Percentiles rank a stretch among this genome's conserved stretches.
Conservation (phyloP, 495 filamentous ascomycete genomes). For the Clohesyomyces aquaticus region DNA sequence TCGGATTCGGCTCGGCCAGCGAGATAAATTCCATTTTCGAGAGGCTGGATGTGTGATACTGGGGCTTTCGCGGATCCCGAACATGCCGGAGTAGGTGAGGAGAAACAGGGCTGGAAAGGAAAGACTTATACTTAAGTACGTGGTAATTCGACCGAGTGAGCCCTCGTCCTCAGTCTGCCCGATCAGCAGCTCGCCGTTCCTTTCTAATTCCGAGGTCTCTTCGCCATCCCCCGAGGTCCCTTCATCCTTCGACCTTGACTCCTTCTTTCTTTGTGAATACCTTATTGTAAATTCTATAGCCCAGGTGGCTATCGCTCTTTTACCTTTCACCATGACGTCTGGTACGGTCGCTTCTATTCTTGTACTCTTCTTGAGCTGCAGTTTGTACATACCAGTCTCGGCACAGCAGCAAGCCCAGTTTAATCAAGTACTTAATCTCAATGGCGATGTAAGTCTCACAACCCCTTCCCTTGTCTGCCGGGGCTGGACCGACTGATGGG, state of each 20-base stretch:
- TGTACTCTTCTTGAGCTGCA: conserved; percentile 21
- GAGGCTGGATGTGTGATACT: conserved; percentile 15
- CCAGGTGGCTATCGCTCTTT: conserved; percentile 28
- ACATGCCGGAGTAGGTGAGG: conserved; percentile 5
- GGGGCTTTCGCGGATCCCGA: conserved; percentile 7
- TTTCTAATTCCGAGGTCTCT: too few relatives aligned
- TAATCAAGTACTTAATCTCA: conserved; percentile 45
- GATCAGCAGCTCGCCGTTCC: conserved; percentile 34
- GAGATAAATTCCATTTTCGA: background rate
- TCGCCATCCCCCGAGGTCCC: too few relatives aligned
- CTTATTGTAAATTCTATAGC: conserved; percentile 19
- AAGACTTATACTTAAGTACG: conserved; percentile 13
- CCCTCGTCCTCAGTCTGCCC: conserved; percentile 21
- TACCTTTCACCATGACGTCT: conserved; percentile 37
- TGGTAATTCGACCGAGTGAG: background rate
- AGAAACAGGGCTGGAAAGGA: background rate
- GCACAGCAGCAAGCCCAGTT: conserved; percentile 32
- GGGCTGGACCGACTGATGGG: conserved; percentile 9
- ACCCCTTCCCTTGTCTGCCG: background rate
- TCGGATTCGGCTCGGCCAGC: conserved; percentile 6
- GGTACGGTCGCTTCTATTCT: conserved; percentile 31
- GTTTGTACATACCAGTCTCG: background rate
- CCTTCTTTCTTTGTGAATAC: conserved; percentile 27
- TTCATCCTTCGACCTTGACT: conserved; percentile 14
- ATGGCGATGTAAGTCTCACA: conserved; percentile 40